These are phyloP conservation scores for Lasiodiplodia sp. DNA, from an alignment of 2,329 filamentous ascomycete species.

Conservation along the genomic window DNA sequence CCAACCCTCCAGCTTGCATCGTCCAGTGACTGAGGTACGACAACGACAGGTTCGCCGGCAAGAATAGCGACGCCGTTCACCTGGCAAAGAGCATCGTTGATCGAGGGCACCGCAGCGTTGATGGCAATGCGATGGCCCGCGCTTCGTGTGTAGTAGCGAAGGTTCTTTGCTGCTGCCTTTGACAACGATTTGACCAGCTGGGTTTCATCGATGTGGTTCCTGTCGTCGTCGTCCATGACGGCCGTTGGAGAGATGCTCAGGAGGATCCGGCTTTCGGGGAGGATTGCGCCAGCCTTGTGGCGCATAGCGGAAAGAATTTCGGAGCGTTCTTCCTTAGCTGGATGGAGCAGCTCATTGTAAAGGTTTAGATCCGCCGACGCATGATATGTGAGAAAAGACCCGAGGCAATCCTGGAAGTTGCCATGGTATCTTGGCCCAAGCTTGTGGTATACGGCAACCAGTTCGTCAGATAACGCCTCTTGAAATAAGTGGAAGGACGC, in stretches of 20 bases:
- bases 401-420: constrained; percentile 95
- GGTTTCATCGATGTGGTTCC: constrained; percentile 73
- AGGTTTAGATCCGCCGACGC: constrained; percentile 90
- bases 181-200: constrained; percentile 80
- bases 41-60: constrained; percentile 81
- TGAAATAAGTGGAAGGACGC: constrained; percentile 90
- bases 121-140: constrained; percentile 82
- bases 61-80: constrained; percentile 82
- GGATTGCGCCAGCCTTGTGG: constrained; percentile 79
- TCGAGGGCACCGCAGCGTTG: constrained; percentile 84
- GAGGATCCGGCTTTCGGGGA: constrained; percentile 82
- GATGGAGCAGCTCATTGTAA: constrained; percentile 88
- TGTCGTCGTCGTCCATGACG: constrained; percentile 81
- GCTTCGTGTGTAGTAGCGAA: constrained; percentile 74
- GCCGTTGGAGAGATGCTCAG: constrained; percentile 83
- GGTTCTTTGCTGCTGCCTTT: constrained; percentile 70
- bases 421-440: constrained; percentile 91
- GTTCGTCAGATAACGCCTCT: constrained; percentile 86
- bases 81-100: constrained; percentile 87
- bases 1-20: constrained; percentile 91
- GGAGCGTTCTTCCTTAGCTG: constrained; percentile 87
- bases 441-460: constrained; percentile 87
- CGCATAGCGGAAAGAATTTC: constrained; percentile 91
- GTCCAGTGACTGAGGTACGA: constrained; percentile 83
- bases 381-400: constrained; percentile 94